Evolutionary conservation across 768 basidiomycete genomes (phyloP), one percentile per base, ranked within the genome.

Genomic region (Lactarius trivialis): DNA sequence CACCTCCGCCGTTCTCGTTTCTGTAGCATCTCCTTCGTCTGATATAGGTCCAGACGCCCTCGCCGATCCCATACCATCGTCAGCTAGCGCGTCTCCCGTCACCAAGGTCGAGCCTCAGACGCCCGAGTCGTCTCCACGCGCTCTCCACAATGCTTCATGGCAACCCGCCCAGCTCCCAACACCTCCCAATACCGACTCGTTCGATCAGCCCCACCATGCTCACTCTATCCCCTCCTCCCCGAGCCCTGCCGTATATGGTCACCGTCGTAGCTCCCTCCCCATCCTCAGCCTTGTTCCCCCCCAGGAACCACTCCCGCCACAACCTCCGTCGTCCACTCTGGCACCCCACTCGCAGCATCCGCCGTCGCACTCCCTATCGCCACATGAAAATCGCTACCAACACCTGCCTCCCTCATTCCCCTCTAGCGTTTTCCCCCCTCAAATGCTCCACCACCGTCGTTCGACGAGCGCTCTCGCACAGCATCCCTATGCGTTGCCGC

Each of bases 251-350:
- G 58, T 36, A 19, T 66, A 66, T 15, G 65, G 63, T 3, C 57
- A 28, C 30, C 65, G 65, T 34, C 65, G 65, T 30, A 50, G 56
- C 43, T 66, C 65, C 7, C 65, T 66, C 26, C 65, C 65, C 12
- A 58, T 60, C 1, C 55, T 64, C 19, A 58, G 53, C 41, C 65
- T 66, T 9, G 17, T 65, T 19, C 56, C 64, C 4, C 61, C 64
- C 14, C 64, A 63, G 51, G 60, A 63, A 11, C 30, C 45, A n/a
- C 33, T 36, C 33, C 59, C 52, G 28, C 28, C 54, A 24, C 55
- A 49, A 12, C 21, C 37, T 15, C 41, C 41, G 1, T 41, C 58
- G 11, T 56, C 63, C 26, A 32, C 48, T 2, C 34, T 60, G 24
- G 34, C 50, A 24, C 57, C 39, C 4, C 62, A 60, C 34, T 21